Conservation (phyloP, 768 basidiomycete genomes). For the Tricholoma bakamatsutake region DNA sequence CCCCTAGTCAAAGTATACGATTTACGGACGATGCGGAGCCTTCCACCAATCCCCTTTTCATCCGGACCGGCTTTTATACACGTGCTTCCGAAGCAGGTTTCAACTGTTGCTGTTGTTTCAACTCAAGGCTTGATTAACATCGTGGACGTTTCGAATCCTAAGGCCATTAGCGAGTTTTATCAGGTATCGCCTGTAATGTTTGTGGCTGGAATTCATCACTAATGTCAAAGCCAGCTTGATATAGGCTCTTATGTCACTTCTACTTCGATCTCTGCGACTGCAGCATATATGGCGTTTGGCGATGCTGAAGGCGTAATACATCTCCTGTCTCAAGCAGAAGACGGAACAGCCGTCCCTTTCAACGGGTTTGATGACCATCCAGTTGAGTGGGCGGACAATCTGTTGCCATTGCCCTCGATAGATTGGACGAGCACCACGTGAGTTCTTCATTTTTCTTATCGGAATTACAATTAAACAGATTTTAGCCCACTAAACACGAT, state of each 20-base stretch:
- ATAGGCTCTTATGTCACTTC: slow-evolving; percentile 73
- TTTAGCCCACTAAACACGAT: slow-evolving; percentile 80
- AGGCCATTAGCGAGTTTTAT: slow-evolving; percentile 67
- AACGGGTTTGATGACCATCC: slow-evolving; percentile 89
- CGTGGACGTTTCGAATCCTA: slow-evolving; percentile 71
- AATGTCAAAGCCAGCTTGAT: slow-evolving; percentile 45
- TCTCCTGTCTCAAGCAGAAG: slow-evolving; percentile 68
- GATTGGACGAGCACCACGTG: slow-evolving; percentile 83
- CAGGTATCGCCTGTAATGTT: slow-evolving; percentile 44
- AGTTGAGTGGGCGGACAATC: slow-evolving; percentile 76
- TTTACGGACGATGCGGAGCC: slow-evolving; percentile 71
- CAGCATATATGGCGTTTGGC: slow-evolving; percentile 89
- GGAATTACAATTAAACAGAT: not conserved
- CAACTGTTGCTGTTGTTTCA: slow-evolving; percentile 70
- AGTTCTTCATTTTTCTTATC: not conserved
- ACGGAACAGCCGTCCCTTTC: slow-evolving; percentile 60
- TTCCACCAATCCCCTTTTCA: slow-evolving; percentile 84
- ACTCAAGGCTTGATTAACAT: slow-evolving; percentile 80
- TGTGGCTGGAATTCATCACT: not conserved
- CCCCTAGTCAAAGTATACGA: slow-evolving; percentile 93
- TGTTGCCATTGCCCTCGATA: slow-evolving; percentile 62
- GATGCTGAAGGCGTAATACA: slow-evolving; percentile 84
- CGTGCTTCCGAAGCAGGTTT: slow-evolving; percentile 68
- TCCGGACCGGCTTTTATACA: slow-evolving; percentile 84
- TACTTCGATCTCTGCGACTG: slow-evolving; percentile 76